Percentiles rank a stretch among this genome's conserved stretches.
These are phyloP conservation scores for Tetracentron sinense DNA, from an alignment of 164 flowering plant species.

Conservation along the genomic window DNA sequence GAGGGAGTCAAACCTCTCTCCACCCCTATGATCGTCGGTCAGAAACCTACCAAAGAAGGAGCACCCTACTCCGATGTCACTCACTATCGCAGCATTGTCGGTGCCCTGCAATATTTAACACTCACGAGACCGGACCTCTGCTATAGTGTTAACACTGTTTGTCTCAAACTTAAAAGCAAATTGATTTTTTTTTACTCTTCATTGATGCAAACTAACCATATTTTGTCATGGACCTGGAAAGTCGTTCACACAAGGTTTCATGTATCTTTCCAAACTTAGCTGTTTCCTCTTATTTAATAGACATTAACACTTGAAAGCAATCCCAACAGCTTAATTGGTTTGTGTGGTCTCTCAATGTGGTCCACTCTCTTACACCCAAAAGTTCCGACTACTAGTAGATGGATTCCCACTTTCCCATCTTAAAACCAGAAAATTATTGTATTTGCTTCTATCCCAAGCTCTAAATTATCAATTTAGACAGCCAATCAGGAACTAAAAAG, in stretches of 20 bases:
- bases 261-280: slow-evolving; percentile 44
- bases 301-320: slow-evolving; percentile 10
- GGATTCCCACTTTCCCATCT: slow-evolving; percentile 27
- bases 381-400: slow-evolving; percentile 32
- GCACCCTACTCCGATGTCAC: no score
- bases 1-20: no score
- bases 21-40: no score
- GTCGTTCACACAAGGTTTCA: slow-evolving; percentile 36
- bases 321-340: slow-evolving; percentile 6
- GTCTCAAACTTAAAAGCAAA: no score
- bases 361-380: slow-evolving; percentile 31
- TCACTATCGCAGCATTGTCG: no score
- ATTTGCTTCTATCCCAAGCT: slow-evolving; percentile 21
- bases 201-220: slow-evolving; percentile 16
- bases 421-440: slow-evolving; percentile 19
- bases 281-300: slow-evolving; percentile 27
- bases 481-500: slow-evolving; percentile 23
- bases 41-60: no score
- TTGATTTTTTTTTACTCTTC: no score
- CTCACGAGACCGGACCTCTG: no score
- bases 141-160: no score
- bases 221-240: slow-evolving; percentile 16
- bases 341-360: no score
- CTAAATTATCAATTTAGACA: slow-evolving; percentile 22
- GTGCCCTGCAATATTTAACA: no score